Percentiles rank a stretch among this genome's conserved stretches.
phyloP scores from a whole-genome alignment of 257 asterid genomes.

The Cinchona pubescens region DNA sequence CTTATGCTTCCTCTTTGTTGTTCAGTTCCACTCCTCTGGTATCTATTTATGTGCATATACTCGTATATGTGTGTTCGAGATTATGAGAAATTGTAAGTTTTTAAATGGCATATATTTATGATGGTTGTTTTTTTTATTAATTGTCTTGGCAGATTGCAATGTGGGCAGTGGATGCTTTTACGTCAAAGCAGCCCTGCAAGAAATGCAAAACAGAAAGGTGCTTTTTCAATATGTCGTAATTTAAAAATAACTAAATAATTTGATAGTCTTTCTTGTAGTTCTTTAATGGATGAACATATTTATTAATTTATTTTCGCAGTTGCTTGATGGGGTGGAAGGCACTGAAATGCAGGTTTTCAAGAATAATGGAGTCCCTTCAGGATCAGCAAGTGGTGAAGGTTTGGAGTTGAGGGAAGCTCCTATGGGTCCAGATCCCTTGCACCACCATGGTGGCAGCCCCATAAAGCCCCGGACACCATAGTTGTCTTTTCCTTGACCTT shows the following conservation, averaged over 20 bases:
- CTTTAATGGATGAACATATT: background rate
- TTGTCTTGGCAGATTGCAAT: constrained; percentile 19
- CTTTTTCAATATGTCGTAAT: background rate
- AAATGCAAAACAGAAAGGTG: constrained; percentile 18
- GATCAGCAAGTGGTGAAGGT: background rate
- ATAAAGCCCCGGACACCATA: constrained; percentile 24
- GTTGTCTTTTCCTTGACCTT: background rate
- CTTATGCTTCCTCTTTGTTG: constrained; percentile 9
- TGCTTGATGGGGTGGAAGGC: constrained; percentile 9
- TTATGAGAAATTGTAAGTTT: background rate
- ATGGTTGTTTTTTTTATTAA: background rate
- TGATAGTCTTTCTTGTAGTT: background rate
- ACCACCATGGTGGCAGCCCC: constrained; percentile 34
- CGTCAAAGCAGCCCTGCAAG: constrained; percentile 1
- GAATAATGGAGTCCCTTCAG: background rate
- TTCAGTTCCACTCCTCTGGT: constrained; percentile 15
- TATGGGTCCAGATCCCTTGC: constrained; percentile 41
- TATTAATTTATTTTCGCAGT: constrained; percentile 11
- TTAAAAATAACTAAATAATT: too few relatives aligned
- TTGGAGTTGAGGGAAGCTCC: constrained; percentile 38
- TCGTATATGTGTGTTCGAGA: background rate
- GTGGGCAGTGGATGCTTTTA: background rate
- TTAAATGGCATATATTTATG: too few relatives aligned
- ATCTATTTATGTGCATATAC: background rate
- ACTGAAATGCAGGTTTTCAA: background rate